Conservation (phyloP, 345 rosid genomes). For the Rhodamnia argentea region DNA sequence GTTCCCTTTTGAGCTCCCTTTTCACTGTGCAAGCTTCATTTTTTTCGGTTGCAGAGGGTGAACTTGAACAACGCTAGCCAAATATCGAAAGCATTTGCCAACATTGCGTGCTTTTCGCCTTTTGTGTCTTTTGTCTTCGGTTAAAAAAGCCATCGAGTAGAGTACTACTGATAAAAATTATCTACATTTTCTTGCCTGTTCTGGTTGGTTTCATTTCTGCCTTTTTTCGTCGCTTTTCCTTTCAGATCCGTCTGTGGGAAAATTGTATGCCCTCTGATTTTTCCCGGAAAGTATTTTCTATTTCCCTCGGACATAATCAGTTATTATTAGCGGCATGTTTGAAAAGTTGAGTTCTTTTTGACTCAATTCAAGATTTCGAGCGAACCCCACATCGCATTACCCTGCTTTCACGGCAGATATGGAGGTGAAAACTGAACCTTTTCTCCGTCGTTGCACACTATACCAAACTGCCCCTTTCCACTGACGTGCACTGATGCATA, state of each 20-base stretch:
- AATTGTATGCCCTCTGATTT: background rate
- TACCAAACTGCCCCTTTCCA: background rate
- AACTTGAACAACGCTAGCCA: background rate
- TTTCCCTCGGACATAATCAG: background rate
- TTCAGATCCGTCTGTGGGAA: background rate
- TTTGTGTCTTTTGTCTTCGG: background rate
- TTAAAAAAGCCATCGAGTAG: background rate
- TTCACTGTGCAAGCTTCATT: background rate
- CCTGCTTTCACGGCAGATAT: conserved; percentile 54
- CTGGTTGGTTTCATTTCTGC: background rate
- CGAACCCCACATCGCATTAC: conserved; percentile 17
- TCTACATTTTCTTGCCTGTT: background rate
- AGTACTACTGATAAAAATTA: background rate
- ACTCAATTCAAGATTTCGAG: background rate
- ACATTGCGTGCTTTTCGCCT: background rate
- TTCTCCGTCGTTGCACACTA: background rate
- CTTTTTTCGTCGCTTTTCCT: background rate
- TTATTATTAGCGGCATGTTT: background rate
- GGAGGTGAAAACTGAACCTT: conserved; percentile 14
- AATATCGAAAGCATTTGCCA: background rate
- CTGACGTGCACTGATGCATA: background rate
- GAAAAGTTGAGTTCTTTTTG: background rate
- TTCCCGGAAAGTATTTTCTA: background rate
- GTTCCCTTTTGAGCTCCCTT: background rate
- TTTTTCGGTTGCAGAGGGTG: background rate